Percentiles rank a stretch among this genome's conserved stretches.
Conservation (phyloP, 2,329 filamentous ascomycete genomes). For the Aspergillus alliaceus region DNA sequence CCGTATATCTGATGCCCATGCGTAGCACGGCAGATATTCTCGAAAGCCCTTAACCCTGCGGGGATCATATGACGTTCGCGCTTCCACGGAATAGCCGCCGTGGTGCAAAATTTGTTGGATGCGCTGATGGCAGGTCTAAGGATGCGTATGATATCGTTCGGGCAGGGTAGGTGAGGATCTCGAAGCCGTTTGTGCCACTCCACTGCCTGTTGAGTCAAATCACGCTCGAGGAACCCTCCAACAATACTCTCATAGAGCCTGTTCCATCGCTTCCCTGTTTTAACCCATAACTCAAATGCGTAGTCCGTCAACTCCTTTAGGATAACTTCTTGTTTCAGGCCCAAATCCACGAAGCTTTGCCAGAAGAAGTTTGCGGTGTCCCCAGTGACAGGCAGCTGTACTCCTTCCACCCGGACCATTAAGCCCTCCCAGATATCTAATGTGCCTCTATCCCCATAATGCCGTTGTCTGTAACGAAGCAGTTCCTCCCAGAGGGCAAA, state of each 20-base stretch:
- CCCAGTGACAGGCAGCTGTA: constrained; percentile 38
- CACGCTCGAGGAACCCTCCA: constrained; percentile 33
- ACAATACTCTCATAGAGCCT: constrained; percentile 40
- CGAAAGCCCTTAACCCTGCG: constrained; percentile 37
- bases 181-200: constrained; percentile 41
- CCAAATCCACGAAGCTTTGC: constrained; percentile 39
- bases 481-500: constrained; percentile 48
- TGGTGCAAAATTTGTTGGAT: constrained; percentile 18
- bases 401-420: constrained; percentile 27
- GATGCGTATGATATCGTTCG: constrained; percentile 31
- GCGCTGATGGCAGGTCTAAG: constrained; percentile 28
- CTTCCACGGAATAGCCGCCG: constrained; percentile 11
- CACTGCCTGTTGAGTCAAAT: constrained; percentile 30
- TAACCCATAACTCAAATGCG: constrained; percentile 41
- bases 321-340: constrained; percentile 33
- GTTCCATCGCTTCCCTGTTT: constrained; percentile 39
- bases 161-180: constrained; percentile 27
- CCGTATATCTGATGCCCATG: constrained; percentile 45
- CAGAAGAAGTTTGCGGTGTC: constrained; percentile 42
- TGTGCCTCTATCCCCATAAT: constrained; percentile 44
- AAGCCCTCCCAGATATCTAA: constrained; percentile 44
- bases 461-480: constrained; percentile 44
- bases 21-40: constrained; percentile 41
- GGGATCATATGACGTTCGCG: constrained; percentile 11
- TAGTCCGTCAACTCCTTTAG: constrained; percentile 36